phyloP scores from a whole-genome alignment of 2,329 filamentous ascomycete species.

The Rhexocercosporidium sp. region DNA sequence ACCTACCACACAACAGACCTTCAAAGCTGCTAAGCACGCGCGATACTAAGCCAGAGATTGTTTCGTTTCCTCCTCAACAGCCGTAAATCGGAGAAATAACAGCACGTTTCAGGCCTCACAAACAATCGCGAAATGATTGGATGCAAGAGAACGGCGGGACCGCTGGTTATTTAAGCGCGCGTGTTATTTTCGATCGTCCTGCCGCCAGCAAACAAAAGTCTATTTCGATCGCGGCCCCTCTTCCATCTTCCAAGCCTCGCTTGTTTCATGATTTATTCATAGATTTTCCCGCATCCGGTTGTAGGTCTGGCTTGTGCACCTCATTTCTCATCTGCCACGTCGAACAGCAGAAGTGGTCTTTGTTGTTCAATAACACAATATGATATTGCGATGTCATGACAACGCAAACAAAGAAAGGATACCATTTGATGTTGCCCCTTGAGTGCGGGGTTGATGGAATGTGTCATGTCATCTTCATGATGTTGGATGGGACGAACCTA shows the following conservation, averaged over 20 bases:
- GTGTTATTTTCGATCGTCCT: slow-evolving; percentile 19
- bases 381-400: neutral
- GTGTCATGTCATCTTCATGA: neutral
- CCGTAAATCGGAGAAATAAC: neutral
- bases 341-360: neutral
- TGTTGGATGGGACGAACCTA: neutral
- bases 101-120: slow-evolving; percentile 5
- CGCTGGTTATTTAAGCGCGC: slow-evolving; percentile 23
- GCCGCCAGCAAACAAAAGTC: neutral
- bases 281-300: slow-evolving; percentile 13
- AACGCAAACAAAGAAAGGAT: neutral
- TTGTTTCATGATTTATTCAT: slow-evolving; percentile 24
- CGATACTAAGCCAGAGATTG: neutral
- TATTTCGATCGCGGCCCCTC: slow-evolving; percentile 10
- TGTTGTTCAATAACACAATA: neutral
- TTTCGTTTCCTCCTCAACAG: neutral
- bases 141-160: neutral
- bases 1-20: too few species aligned
- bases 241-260: slow-evolving; percentile 12
- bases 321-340: neutral
- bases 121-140: slow-evolving; percentile 21
- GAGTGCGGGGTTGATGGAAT: neutral
- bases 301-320: neutral
- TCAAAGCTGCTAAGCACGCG: neutral
- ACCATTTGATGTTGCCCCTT: neutral